phyloP scores from a whole-genome alignment of 2,329 filamentous ascomycete genomes.

The Aspergillus spinulosporus region DNA sequence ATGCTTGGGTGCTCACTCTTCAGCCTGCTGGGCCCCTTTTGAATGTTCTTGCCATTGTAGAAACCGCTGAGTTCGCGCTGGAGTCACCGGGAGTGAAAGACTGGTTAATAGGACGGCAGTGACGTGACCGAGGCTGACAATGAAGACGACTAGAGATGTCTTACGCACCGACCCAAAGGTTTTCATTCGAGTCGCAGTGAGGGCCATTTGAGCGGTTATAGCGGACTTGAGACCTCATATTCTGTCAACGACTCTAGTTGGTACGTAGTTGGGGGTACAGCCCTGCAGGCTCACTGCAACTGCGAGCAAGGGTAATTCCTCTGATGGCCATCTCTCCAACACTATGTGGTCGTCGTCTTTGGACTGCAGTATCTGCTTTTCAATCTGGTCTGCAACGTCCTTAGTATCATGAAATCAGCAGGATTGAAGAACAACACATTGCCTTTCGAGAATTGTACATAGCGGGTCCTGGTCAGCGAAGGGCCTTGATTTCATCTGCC shows the following conservation, averaged over 20 bases:
- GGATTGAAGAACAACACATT: background rate
- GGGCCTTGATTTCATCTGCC: background rate
- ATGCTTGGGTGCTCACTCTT: too few relatives aligned
- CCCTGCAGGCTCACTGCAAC: background rate
- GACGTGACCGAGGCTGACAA: background rate
- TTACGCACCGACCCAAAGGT: background rate
- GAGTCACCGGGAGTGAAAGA: background rate
- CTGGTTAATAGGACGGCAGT: background rate
- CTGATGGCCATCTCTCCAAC: background rate
- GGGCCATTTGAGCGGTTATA: background rate
- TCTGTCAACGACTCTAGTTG: too few relatives aligned
- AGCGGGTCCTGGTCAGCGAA: background rate
- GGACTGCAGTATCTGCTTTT: background rate
- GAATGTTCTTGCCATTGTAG: background rate
- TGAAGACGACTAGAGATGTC: background rate
- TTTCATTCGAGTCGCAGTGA: background rate
- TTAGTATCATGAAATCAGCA: background rate
- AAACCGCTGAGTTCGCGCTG: background rate
- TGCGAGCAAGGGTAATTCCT: background rate
- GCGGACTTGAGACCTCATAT: background rate
- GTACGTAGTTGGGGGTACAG: too few relatives aligned
- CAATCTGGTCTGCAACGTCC: background rate
- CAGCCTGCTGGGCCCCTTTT: background rate
- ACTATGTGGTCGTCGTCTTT: background rate
- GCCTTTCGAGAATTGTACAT: background rate